Percentiles rank a stretch among this genome's conserved stretches.
Evolutionary conservation across 345 rosid genomes (phyloP).

Genomic region (Angophora floribunda): DNA sequence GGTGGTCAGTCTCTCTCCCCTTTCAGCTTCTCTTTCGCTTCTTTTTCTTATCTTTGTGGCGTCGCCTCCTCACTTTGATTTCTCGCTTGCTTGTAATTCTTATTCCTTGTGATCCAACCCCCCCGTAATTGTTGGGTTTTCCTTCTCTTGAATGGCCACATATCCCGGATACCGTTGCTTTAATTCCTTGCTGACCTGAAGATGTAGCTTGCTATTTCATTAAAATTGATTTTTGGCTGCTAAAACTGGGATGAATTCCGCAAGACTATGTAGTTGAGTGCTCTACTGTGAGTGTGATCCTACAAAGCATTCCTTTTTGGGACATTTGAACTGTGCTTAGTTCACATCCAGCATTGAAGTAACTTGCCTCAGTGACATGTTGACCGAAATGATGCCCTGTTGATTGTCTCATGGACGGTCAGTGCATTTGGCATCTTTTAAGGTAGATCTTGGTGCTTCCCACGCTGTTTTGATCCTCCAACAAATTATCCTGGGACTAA

Average conservation of each 20-base stretch:
- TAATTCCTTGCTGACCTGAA: background rate
- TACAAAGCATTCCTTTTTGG: background rate
- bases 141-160: background rate
- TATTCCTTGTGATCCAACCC: background rate
- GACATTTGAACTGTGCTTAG: background rate
- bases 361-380: background rate
- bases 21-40: background rate
- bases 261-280: background rate
- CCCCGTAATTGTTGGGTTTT: background rate
- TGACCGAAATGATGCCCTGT: background rate
- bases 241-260: background rate
- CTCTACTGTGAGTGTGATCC: background rate
- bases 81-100: background rate
- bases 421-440: background rate
- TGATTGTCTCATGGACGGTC: background rate
- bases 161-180: background rate
- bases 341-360: background rate
- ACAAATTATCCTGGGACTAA: background rate
- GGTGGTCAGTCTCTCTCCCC: constrained; percentile 48
- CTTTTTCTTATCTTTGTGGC: background rate
- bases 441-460: background rate
- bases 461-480: background rate
- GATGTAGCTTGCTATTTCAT: background rate
- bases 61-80: background rate
- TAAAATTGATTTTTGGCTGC: background rate